These are phyloP conservation scores for Sarocladium strictum DNA, from an alignment of 2,329 filamentous ascomycete genomes.

Conservation along the genomic window DNA sequence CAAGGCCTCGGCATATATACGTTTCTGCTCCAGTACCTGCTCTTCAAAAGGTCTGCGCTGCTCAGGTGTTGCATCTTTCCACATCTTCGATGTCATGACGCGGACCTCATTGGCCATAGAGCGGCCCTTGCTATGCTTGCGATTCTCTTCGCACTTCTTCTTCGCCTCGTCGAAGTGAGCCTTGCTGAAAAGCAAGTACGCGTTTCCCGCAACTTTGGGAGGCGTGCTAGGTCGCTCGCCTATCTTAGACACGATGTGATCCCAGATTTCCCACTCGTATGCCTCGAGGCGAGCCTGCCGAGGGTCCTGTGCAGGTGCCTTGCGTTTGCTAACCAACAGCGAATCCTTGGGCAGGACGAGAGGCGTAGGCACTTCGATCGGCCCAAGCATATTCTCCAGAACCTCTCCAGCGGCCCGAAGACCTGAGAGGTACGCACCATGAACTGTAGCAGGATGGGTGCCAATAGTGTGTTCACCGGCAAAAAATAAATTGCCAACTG, in stretches of 20 bases:
- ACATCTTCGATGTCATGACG: conserved; percentile 80
- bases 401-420: conserved; percentile 85
- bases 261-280: conserved; percentile 49
- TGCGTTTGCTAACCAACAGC: conserved; percentile 47
- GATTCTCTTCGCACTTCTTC: conserved; percentile 57
- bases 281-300: conserved; percentile 48
- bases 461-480: conserved; percentile 95
- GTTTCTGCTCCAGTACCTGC: conserved; percentile 65
- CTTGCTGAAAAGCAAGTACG: conserved; percentile 86
- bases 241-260: conserved; percentile 49
- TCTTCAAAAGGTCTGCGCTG: conserved; percentile 74
- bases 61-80: conserved; percentile 69
- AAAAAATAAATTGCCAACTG: conserved; percentile 85
- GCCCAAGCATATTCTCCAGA: conserved; percentile 71
- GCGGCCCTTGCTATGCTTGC: conserved; percentile 56
- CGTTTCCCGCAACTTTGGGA: conserved; percentile 68
- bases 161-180: conserved; percentile 61
- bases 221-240: conserved; percentile 73
- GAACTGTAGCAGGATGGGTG: conserved; percentile 93
- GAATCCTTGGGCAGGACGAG: conserved; percentile 63
- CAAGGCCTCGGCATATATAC: conserved; percentile 52
- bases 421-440: conserved; percentile 92
- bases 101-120: conserved; percentile 75
- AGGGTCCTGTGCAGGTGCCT: conserved; percentile 41
- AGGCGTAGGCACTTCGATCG: conserved; percentile 70